Base-by-base conservation (phyloP, 2,329 filamentous ascomycete species). In the Fusarium nurragi region DNA sequence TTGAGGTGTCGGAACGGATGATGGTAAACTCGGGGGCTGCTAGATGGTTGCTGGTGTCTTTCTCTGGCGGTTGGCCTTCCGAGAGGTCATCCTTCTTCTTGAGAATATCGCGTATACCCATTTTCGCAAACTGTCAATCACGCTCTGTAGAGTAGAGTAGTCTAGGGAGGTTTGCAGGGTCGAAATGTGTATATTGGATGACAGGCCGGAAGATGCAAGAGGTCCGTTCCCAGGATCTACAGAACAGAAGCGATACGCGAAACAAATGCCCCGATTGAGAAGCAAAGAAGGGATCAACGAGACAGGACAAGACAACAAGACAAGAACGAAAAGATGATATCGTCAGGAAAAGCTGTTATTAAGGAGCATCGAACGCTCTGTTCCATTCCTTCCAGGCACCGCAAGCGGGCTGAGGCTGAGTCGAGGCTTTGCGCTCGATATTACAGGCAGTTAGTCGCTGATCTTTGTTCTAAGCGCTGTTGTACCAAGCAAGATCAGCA, bases 1-100 rank as follows among this genome's bases (percentile, higher is more conserved):
- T 88, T 66, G 88, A 79, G 1, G 94, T 97, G 74, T 97, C 94
- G 66, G 92, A 90, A 62, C 93, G 90, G 73, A 95, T 84, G 79
- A 97, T 93, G 64, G 85, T 92, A 80, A 97, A 93, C 69, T 91
- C 88, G 55, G 90, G 88, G 2, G 82, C 75, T 55, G 61, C 74
- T 37, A 80, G 74, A 52, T 70, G 75, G 40, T 75, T 69, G 49
- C 77, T 71, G 19, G 78, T 76, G 60, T 77, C 75, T 61, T 77
- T 70, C 60, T 79, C 75, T 60, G 74, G 69, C n/a, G 74, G 59
- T 32, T 75, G 69, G 39, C 69, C 70, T 22, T 76, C 73, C 16
- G 78, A 77, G 48, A 81, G 70, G 62, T 77, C 77, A 58, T 84
- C 79, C 75, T 84, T 86, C 74, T 84, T 86, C 75, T 79, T 83